Evolutionary conservation across 345 rosid species (phyloP), one percentile per base, ranked within the genome.

Genomic region (Salix suchowensis): DNA sequence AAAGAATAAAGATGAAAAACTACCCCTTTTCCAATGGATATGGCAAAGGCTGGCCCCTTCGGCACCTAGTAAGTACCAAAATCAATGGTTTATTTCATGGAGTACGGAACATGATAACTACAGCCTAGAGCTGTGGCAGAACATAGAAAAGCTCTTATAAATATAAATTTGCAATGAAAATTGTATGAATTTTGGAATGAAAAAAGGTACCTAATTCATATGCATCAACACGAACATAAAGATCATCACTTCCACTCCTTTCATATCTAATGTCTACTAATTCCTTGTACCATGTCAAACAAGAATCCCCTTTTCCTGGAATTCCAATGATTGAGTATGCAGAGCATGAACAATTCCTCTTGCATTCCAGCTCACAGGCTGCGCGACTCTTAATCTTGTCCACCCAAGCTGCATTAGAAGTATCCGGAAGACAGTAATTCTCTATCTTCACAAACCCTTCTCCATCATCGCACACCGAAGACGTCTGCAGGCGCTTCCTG

Each of bases 231-330:
- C 34, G 34, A 32, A 32, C 34, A 32, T 32, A 32, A 32, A 32
- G 4, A 32, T 32, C 34, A 32, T 32, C 0, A 4, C 4, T 32
- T 54, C 0, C 1, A 34, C n/a, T 62, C 21, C 32, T 32, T n/a
- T 48, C 77, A 11, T 46, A 18, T 74, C 36, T 46, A 18, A 62
- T 65, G 50, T 74, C 71, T 44, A 65, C 32, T 46, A 74, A 65
- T 62, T 46, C 62, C n/a, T 32, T 65, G 32, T 28, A 44, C 77
- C 77, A 74, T 21, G 32, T 74, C 36, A 74, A 70, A n/a, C 77
- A 74, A 52, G 71, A 71, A 74, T 21, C n/a, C 32, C 71, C 71
- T 18, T 39, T 39, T 39, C 42, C 42, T 0, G 42, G 11, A 39
- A 39, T 39, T 28, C 7, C 71, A 70, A 74, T 42, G 40, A 48